These are phyloP conservation scores for Exserohilum turcica DNA, from an alignment of 2,329 filamentous ascomycete genomes.

Conservation along the genomic window DNA sequence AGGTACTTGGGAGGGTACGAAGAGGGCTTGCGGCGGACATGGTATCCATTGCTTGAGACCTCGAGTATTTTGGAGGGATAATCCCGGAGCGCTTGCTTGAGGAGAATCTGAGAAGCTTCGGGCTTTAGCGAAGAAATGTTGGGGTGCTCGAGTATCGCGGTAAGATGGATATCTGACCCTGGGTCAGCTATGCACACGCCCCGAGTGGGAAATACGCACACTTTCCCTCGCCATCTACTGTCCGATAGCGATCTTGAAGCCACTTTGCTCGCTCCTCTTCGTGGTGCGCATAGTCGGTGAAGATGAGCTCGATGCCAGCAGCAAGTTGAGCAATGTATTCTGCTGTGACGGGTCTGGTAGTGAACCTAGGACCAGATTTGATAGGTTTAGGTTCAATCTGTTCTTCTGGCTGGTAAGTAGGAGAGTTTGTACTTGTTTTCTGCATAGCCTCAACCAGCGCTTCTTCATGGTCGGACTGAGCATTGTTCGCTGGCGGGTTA, in stretches of 20 bases:
- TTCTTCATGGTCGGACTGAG: slow-evolving; percentile 23
- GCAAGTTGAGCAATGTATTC: slow-evolving; percentile 40
- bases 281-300: slow-evolving; percentile 46
- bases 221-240: slow-evolving; percentile 29
- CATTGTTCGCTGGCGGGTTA: slow-evolving; percentile 5
- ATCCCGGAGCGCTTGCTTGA: slow-evolving; percentile 35
- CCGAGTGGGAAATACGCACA: slow-evolving; percentile 19
- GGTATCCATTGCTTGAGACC: slow-evolving; percentile 32
- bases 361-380: slow-evolving; percentile 27
- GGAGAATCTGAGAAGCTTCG: slow-evolving; percentile 33
- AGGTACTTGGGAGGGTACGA: slow-evolving; percentile 40
- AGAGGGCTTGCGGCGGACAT: slow-evolving; percentile 37
- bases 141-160: slow-evolving; percentile 37
- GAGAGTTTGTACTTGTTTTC: slow-evolving; percentile 30
- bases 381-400: slow-evolving; percentile 11
- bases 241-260: slow-evolving; percentile 34
- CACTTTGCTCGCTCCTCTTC: slow-evolving; percentile 30
- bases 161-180: slow-evolving; percentile 39
- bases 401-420: slow-evolving; percentile 19
- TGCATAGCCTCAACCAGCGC: slow-evolving; percentile 31
- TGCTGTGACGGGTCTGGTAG: slow-evolving; percentile 22
- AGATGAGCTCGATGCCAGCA: slow-evolving; percentile 42
- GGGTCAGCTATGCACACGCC: background rate
- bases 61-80: slow-evolving; percentile 29
- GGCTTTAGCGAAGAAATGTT: slow-evolving; percentile 41